phyloP scores from a whole-genome alignment of 139 green algal species.

The Chlamydomonas applanata region DNA sequence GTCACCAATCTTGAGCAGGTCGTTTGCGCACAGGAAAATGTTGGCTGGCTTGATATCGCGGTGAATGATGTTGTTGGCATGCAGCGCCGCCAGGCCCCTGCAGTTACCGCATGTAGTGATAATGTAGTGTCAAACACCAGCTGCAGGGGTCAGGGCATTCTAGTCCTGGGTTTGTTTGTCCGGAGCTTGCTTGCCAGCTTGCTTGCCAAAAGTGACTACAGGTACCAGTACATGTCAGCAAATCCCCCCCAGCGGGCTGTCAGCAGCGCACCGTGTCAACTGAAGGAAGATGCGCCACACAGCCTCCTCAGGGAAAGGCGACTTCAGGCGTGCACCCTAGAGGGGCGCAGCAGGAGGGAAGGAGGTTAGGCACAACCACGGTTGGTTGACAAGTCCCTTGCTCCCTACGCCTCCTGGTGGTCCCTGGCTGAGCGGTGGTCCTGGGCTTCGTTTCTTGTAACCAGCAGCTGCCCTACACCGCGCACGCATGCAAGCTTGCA shows the following conservation, averaged over 20 bases:
- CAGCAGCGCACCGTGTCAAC: conserved; percentile 45
- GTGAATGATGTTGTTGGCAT: conserved; percentile 72
- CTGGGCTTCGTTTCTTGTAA: too few relatives aligned
- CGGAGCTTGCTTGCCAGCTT: too few relatives aligned
- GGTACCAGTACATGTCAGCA: not conserved
- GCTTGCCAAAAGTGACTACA: too few relatives aligned
- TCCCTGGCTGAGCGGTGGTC: too few relatives aligned
- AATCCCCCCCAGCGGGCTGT: too few relatives aligned
- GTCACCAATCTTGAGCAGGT: conserved; percentile 80
- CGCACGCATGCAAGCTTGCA: too few relatives aligned
- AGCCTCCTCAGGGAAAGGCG: conserved; percentile 71
- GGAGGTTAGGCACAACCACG: too few relatives aligned
- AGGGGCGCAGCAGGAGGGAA: not conserved
- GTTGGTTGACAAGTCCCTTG: too few relatives aligned
- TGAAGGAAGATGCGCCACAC: conserved; percentile 84
- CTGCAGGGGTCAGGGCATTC: too few relatives aligned
- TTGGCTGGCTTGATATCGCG: conserved; percentile 74
- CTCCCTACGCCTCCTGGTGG: too few relatives aligned
- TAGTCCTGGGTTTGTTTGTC: too few relatives aligned
- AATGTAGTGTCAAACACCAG: not conserved
- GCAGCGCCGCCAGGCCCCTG: conserved; percentile 63
- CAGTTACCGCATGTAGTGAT: not conserved
- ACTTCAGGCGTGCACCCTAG: conserved; percentile 52
- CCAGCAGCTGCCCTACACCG: too few relatives aligned
- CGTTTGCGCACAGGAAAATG: conserved; percentile 65